Evolutionary conservation across 2,329 filamentous ascomycete genomes (phyloP), one percentile per base, ranked within the genome.

Genomic region (Dothidotthia symphoricarpi): DNA sequence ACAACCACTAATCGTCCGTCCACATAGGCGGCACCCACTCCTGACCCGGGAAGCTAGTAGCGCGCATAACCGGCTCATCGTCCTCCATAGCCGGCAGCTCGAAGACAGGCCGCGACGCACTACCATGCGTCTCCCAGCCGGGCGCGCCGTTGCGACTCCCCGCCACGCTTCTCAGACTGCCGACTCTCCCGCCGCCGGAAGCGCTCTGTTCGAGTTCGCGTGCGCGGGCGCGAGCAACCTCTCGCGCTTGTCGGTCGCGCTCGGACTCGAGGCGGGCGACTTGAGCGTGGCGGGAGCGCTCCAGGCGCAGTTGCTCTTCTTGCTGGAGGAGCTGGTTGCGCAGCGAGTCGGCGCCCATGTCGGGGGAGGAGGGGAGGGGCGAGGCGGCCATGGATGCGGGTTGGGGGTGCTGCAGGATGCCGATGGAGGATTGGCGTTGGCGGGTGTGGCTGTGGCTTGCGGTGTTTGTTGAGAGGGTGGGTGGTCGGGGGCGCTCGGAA

Each of bases 31-130:
- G 81, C 51, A 78, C 78, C 82, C 83, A 86, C 61, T 86, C 82
- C 66, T 85, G 80, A 0, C 83, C 83, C 0, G 83, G 83, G 61
- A 85, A 86, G 57, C 77, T 81, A 10, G 81, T 82, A 6, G 81
- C 82, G 31, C 72, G 76, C 83, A 86, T 86, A 41, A 74, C 69
- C 10, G 76, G 75, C 55, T 69, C 60, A 11, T 73, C 70, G n/a
- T 73, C 69, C 22, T 71, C 67, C 27, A 69, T 64, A 12, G 61
- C 63, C 15, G 60, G 53, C 30, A 65, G 29, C 36, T 63, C 63
- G 34, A 65, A 67, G 1, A 65, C 57, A 4, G 49, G 53, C 16
- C 55, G 45, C 6, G 34, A 34, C 3, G 37, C 41, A 25, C 53
- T 57, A 6, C 58, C 56, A 10, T 47, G 49, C 16, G 45, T 35